Base-by-base conservation (phyloP, 495 filamentous ascomycete genomes). In the Neurospora sp. region DNA sequence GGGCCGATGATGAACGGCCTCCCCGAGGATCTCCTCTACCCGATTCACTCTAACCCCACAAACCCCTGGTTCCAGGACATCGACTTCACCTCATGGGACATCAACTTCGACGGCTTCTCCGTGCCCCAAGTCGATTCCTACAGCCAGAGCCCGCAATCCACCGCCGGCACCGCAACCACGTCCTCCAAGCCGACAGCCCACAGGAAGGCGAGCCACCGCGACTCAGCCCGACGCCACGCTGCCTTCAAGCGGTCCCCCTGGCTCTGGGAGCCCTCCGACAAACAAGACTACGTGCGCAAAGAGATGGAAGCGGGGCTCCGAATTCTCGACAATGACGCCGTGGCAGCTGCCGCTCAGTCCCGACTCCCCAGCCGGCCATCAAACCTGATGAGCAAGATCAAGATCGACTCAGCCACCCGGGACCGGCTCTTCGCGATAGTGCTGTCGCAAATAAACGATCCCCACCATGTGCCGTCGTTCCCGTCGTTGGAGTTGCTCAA, bases 401-500 rank as follows among this genome's bases (percentile, higher is more conserved):
- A 76, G 53, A 76, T 77, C 42, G 53, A 65, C 5, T 27, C 72
- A 3, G 22, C 59, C 20, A 72, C 76, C 18, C 42, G 76, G 20
- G 76, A 77, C 35, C 65, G 69, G 6, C 72, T 77, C 6, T 77
- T 76, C 31, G 69, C 76, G n/a, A 76, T 77, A 16, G 74, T 76
- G 3, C 31, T 76, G 9, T 40, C 74, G 5, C 68, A 73, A 41
- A 41, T 68, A 10, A 76, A 77, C 42, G 70, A 72, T 4, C 46
- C 69, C 3, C 39, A 38, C 9, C 53, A 61, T 7, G 71, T 69
- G 12, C 69, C 68, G 18, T 73, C 75, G 7, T 77, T 78, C 69
- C 77, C 77, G 11, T 77, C 76, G 18, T 42, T 77, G 9, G 77
- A 78, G n/a, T 48, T 78, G 31, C 71, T 78, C 39, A 73, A 77